phyloP scores from a whole-genome alignment of 116 monocot genomes.

The Zostera marina region DNA sequence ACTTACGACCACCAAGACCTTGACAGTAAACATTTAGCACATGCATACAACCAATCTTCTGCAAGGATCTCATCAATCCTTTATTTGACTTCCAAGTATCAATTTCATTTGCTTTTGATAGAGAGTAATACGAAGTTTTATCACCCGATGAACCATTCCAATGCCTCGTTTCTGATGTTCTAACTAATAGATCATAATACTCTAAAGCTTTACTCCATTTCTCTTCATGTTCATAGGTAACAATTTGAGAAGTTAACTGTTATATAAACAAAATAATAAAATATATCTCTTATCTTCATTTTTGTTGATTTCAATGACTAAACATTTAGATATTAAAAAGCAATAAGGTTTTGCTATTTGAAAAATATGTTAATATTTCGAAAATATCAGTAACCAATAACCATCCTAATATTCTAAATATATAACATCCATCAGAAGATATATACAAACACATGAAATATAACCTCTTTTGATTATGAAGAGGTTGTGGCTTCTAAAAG shows the following conservation, averaged over 20 bases:
- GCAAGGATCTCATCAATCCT: slow-evolving; percentile 81
- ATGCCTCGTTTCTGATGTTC: slow-evolving; percentile 27
- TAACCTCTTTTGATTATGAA: too few relatives aligned
- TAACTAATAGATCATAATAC: slow-evolving; percentile 71
- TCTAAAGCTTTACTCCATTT: slow-evolving; percentile 89
- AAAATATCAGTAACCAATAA: too few relatives aligned
- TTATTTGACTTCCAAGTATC: slow-evolving; percentile 49
- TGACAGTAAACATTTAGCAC: slow-evolving; percentile 68
- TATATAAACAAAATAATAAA: not conserved
- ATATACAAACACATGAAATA: too few relatives aligned
- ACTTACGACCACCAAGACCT: slow-evolving; percentile 47
- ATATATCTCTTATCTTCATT: too few relatives aligned
- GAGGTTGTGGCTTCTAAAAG: too few relatives aligned
- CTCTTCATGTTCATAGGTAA: slow-evolving; percentile 84
- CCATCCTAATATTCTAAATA: too few relatives aligned
- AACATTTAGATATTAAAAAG: too few relatives aligned
- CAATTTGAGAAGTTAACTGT: slow-evolving; percentile 78
- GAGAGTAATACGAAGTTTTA: slow-evolving; percentile 4
- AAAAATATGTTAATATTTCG: too few relatives aligned
- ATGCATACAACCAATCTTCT: slow-evolving; percentile 87
- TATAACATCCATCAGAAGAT: too few relatives aligned
- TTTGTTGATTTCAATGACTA: too few relatives aligned
- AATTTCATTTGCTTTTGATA: slow-evolving; percentile 9
- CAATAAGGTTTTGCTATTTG: too few relatives aligned
- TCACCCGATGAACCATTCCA: slow-evolving; percentile 11